Percentiles rank a stretch among this genome's conserved stretches.
Conservation (phyloP, 306 rosid species). For the Mimosa bimucronata region DNA sequence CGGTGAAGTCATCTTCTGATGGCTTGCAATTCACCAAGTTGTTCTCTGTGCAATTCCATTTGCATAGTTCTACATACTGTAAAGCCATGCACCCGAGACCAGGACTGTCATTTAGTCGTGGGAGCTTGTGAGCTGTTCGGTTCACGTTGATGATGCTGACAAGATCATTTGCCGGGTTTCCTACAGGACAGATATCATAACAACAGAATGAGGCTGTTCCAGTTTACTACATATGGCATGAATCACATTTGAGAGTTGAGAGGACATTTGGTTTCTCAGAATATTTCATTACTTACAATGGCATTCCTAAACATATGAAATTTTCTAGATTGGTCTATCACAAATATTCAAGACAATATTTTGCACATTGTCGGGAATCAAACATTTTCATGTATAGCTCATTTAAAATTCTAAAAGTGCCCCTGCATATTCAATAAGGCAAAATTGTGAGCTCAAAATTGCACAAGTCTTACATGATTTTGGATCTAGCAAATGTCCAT, state of each 20-base stretch:
- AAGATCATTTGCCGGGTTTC: conserved; percentile 83
- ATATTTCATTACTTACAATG: not conserved
- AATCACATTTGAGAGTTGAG: not conserved
- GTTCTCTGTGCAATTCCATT: conserved; percentile 69
- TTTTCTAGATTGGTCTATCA: not conserved
- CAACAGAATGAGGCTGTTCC: not conserved
- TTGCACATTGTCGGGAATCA: not conserved
- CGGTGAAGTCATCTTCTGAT: conserved; percentile 82
- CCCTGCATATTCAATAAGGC: not conserved
- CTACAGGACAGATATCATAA: conserved; percentile 48
- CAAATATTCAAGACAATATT: not conserved
- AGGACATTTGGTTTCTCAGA: not conserved
- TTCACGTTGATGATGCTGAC: conserved; percentile 78
- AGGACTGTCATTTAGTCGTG: conserved; percentile 63
- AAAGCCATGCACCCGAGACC: conserved; percentile 98
- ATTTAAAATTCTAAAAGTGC: not conserved
- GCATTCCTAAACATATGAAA: not conserved
- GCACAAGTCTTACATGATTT: not conserved
- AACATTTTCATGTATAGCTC: not conserved
- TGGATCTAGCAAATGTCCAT: not conserved
- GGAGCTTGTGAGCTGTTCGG: conserved; percentile 69
- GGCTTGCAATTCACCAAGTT: conserved; percentile 70
- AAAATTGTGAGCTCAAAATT: not conserved
- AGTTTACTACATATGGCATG: not conserved
- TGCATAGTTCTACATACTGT: conserved; percentile 77